These are phyloP conservation scores for Phylloporus sp. DNA, from an alignment of 768 basidiomycete species.

Conservation along the genomic window DNA sequence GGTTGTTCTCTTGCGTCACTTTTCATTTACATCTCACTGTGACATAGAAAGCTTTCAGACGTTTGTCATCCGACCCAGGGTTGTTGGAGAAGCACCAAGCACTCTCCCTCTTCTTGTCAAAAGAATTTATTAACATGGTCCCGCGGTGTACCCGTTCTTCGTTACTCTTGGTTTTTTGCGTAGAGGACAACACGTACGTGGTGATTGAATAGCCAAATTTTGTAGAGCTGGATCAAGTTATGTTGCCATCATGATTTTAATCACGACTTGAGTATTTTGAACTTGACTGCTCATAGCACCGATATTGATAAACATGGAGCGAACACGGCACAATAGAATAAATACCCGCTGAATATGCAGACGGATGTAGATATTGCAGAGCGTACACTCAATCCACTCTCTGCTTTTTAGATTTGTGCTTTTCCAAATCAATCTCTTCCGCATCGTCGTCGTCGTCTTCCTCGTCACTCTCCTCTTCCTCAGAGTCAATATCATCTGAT, in stretches of 20 bases:
- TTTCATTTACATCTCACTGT: conserved; percentile 47
- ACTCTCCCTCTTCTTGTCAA: conserved; percentile 53
- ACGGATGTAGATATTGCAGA: conserved; percentile 9
- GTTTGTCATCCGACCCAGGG: conserved; percentile 59
- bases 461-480: conserved; percentile 64
- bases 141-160: neutral
- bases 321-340: conserved; percentile 19
- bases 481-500: conserved; percentile 58
- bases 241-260: neutral
- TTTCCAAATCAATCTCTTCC: conserved; percentile 86
- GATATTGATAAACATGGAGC: conserved; percentile 3
- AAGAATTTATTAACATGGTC: conserved; percentile 18
- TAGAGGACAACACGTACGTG: neutral
- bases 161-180: conserved; percentile 1
- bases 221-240: too few species aligned
- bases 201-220: too few species aligned
- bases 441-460: conserved; percentile 78
- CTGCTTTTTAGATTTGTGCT: conserved; percentile 74
- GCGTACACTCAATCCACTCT: conserved; percentile 36
- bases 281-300: neutral
- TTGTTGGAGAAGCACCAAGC: conserved; percentile 49
- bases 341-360: conserved; percentile 23
- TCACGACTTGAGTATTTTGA: too few species aligned
- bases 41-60: conserved; percentile 63
- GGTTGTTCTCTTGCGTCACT: conserved; percentile 50